A percentile compares a stretch with the other conserved stretches of the same genome.
Conservation (phyloP, 768 basidiomycete genomes). For the Phaeolepiota aurea region DNA sequence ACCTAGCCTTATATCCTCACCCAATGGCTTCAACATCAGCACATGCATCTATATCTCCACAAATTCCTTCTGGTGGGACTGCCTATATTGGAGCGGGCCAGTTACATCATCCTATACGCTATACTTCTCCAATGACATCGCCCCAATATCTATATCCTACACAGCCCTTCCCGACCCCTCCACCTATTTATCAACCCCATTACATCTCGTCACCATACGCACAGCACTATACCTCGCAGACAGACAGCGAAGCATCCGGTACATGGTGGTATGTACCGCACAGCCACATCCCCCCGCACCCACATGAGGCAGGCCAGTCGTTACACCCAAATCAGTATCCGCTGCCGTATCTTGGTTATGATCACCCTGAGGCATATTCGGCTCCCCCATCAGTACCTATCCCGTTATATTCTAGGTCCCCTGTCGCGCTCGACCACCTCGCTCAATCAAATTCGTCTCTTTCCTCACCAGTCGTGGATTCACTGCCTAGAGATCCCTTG, state of each 20-base stretch:
- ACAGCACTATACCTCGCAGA: slow-evolving; percentile 21
- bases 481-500: slow-evolving; percentile 4
- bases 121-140: slow-evolving; percentile 19
- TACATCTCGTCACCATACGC: slow-evolving; percentile 26
- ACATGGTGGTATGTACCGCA: slow-evolving; percentile 46
- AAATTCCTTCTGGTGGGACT: slow-evolving; percentile 6
- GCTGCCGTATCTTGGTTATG: slow-evolving; percentile 12
- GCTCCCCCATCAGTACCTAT: slow-evolving; percentile 12
- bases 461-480: neutral
- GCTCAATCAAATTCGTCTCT: slow-evolving; percentile 2
- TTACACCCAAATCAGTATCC: slow-evolving; percentile 23
- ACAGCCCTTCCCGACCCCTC: slow-evolving; percentile 23
- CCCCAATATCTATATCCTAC: slow-evolving; percentile 28
- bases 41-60: slow-evolving; percentile 16
- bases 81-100: slow-evolving; percentile 15
- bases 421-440: slow-evolving; percentile 5
- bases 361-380: slow-evolving; percentile 12
- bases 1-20: slow-evolving; percentile 4
- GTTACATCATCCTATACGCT: slow-evolving; percentile 24
- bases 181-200: slow-evolving; percentile 28
- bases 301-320: slow-evolving; percentile 23
- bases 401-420: slow-evolving; percentile 9
- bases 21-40: slow-evolving; percentile 15
- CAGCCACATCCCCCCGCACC: slow-evolving; percentile 12
- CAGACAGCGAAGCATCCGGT: slow-evolving; percentile 33